Evolutionary conservation across 2,329 filamentous ascomycete species (phyloP).

Genomic region (Aureobasidium leucospermi): DNA sequence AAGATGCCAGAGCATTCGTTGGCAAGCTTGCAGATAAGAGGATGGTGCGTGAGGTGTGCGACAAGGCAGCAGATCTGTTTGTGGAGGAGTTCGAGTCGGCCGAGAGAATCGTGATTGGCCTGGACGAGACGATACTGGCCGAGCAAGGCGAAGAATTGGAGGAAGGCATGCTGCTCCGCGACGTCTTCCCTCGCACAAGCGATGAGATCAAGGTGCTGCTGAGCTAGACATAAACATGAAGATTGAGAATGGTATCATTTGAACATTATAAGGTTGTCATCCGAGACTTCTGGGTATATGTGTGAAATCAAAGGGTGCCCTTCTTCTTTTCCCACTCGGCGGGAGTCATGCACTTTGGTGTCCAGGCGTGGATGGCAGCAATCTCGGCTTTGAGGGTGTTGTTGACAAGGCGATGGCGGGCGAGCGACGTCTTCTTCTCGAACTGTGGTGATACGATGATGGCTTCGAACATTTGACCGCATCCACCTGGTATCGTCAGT

Average conservation of each 20-base stretch:
- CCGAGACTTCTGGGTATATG: not conserved
- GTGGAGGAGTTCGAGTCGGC: conserved; percentile 74
- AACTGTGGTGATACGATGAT: conserved; percentile 54
- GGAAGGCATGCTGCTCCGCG: conserved; percentile 38
- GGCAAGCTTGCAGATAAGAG: conserved; percentile 64
- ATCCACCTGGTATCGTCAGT: conserved; percentile 48
- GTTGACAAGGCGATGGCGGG: conserved; percentile 82
- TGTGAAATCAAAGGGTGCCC: conserved; percentile 13
- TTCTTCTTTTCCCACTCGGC: conserved; percentile 76
- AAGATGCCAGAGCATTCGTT: conserved; percentile 82
- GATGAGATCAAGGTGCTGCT: conserved; percentile 58
- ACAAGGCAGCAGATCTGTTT: conserved; percentile 75
- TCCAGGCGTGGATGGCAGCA: conserved; percentile 88
- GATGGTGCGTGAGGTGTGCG: conserved; percentile 68
- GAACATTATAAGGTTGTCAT: not conserved
- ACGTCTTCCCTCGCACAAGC: conserved; percentile 56
- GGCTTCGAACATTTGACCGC: conserved; percentile 63
- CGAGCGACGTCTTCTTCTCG: conserved; percentile 58
- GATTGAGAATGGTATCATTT: conserved; percentile 3
- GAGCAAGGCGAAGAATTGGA: conserved; percentile 30
- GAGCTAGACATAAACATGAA: conserved; percentile 35
- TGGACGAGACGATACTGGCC: conserved; percentile 45
- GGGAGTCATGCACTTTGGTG: conserved; percentile 84
- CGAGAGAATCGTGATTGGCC: conserved; percentile 53
- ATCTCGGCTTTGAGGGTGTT: conserved; percentile 78